Evolutionary conservation across 495 filamentous ascomycete genomes (phyloP), one percentile per base, ranked within the genome.

Genomic region (Talaromyces trachyspermus): DNA sequence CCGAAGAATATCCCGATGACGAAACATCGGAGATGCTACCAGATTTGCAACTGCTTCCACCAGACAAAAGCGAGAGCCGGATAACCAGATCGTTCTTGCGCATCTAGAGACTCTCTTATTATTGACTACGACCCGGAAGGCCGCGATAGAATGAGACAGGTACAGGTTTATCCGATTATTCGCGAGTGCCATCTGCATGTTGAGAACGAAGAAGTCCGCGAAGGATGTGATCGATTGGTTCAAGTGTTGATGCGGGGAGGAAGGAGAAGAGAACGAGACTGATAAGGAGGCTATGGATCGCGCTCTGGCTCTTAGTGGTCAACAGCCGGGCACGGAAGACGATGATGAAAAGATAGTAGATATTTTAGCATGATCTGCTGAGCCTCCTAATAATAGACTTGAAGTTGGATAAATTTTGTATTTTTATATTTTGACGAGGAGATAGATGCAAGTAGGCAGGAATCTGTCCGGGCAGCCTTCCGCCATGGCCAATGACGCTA

Each of bases 121-220:
- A 20, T 57, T 98, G 53, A 89, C 86, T 0, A 89, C 85, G 5
- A 90, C 86, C 12, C 75, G 77, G 74, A 82, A 53, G 89, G 86
- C 2, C 74, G 88, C 33, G 82, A 89, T 18, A 60, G 72, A 42
- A 73, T 96, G 74, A 78, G 85, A 49, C 72, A 66, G 9, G 64
- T 84, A n/a, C 85, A 87, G 51, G 84, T 91, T 4, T 97, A 98
- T 62, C 86, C 89, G 0, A 82, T 97, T 42, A 74, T 98, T 25
- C 70, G 91, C 46, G 92, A 96, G 59, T 80, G 84, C 25, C 92
- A 98, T 73, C 55, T 87, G 49, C 72, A 78, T 35, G 80, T 89
- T 10, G 74, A 90, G 23, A 71, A 95, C 59, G 90, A 95, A 44
- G 81, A 70, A 15, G 87, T 98, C 30, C 74, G 76, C 50, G 90